phyloP scores from a whole-genome alignment of 116 monocot genomes.

The Posidonia oceanica region DNA sequence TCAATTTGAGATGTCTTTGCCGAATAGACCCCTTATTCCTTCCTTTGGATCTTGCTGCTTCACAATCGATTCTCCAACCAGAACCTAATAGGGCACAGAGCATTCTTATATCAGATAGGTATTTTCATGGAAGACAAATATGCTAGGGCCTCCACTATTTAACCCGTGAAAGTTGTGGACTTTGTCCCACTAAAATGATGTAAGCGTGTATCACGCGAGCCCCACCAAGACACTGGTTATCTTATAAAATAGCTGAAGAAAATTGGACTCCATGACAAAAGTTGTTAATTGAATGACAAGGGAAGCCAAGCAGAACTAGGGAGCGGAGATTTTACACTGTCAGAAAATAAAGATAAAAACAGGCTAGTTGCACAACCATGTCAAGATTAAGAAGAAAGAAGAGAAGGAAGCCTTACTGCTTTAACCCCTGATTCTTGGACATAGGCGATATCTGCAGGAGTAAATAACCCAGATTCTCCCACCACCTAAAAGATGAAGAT shows the following conservation, averaged over 20 bases:
- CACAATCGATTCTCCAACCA: constrained; percentile 76
- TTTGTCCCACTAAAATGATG: too few species aligned
- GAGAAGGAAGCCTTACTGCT: constrained; percentile 36
- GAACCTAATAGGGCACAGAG: constrained; percentile 29
- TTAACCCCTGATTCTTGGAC: constrained; percentile 78
- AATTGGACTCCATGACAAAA: too few species aligned
- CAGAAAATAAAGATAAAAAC: neutral
- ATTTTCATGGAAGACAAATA: neutral
- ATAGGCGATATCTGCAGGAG: constrained; percentile 66
- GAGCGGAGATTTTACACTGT: neutral
- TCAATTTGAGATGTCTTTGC: constrained; percentile 49
- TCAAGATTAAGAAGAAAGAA: neutral
- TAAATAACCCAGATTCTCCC: constrained; percentile 87
- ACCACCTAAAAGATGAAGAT: constrained; percentile 48
- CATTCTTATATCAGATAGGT: neutral
- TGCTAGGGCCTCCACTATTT: neutral
- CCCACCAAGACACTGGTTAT: too few species aligned
- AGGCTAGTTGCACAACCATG: neutral
- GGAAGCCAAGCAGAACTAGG: neutral
- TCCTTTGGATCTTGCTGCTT: constrained; percentile 59
- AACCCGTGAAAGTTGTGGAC: neutral
- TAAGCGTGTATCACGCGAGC: too few species aligned
- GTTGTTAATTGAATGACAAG: neutral
- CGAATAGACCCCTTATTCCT: constrained; percentile 55
- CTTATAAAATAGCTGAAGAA: too few species aligned